Base-by-base conservation (phyloP, 2,329 filamentous ascomycete species). In the Pestalotiopsis fici region DNA sequence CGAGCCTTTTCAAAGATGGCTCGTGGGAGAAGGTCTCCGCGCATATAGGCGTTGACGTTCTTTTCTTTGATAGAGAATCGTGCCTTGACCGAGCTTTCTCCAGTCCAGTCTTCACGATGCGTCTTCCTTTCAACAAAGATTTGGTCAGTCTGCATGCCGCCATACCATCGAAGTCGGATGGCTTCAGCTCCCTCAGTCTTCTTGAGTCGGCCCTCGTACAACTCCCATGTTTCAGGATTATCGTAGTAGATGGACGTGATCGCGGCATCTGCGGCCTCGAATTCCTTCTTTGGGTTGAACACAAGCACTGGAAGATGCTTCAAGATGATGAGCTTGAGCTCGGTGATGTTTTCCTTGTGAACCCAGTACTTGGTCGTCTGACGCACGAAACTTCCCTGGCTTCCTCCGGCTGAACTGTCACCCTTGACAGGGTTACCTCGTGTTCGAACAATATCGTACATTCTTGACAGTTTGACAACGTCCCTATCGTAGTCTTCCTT, bases 351-450 rank as follows among this genome's bases (percentile, higher is more conserved):
- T 81, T 98, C 96, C 2, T 93, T 93, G 77, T 99, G 96, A 59
- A 99, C 96, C 96, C 96, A 99, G 83, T 99, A 99, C 81, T 99
- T 99, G 37, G 96, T 99, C 0, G 96, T 99, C 78, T 98, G 93
- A 68, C 96, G 93, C 69, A 99, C 90, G 77, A 99, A 99, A 84
- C 92, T 98, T 77, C 95, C 95, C 81, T 99, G 96, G 70, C 88
- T 89, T 66, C 95, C 96, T 74, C 96, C 96, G 18, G 96, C 96
- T 7, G 95, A 85, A 72, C 94, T 93, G 79, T 99, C 96, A 67
- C 96, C 96, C 81, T 94, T 95, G 75, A 94, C 90, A 0, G 96
- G 96, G 77, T 97, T 95, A 67, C 96, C 96, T 72, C 95, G 89
- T 2, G 95, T 99, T 66, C 96, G 90, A 18, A 98, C 96, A 55